Conservation (phyloP, 495 filamentous ascomycete species). For the Massariosphaeria phaeospora region DNA sequence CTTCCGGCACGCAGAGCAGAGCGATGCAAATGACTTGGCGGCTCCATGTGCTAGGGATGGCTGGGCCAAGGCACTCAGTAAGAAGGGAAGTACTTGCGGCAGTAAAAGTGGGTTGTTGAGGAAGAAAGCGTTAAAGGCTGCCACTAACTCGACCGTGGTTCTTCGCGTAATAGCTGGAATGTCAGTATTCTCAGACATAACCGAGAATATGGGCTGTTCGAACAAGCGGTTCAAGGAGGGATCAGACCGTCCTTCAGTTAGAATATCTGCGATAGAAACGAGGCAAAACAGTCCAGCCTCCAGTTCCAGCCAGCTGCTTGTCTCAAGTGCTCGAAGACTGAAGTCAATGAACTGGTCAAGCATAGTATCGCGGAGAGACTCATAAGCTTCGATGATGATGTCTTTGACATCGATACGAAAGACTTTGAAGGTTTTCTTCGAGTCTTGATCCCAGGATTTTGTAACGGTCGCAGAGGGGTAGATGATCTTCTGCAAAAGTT, state of each 20-base stretch:
- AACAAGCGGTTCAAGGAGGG: conserved; percentile 66
- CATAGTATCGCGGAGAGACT: conserved; percentile 61
- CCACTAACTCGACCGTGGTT: conserved; percentile 71
- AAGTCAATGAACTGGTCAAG: conserved; percentile 65
- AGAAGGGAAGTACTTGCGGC: conserved; percentile 69
- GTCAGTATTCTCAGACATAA: conserved; percentile 49
- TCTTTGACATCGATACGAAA: conserved; percentile 80
- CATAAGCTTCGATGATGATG: conserved; percentile 70
- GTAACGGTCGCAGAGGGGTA: conserved; percentile 16
- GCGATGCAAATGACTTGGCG: conserved; percentile 71
- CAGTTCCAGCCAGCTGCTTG: conserved; percentile 65
- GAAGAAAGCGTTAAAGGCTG: conserved; percentile 77
- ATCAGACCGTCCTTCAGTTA: conserved; percentile 51
- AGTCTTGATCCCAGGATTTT: conserved; percentile 62
- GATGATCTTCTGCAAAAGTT: conserved; percentile 59
- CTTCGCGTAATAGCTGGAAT: conserved; percentile 60
- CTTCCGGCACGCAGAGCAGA: conserved; percentile 75
- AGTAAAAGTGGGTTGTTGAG: conserved; percentile 65
- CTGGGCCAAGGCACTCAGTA: conserved; percentile 70
- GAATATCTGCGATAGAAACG: conserved; percentile 61
- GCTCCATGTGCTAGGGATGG: conserved; percentile 61
- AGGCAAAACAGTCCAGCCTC: conserved; percentile 80
- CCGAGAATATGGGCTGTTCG: conserved; percentile 55
- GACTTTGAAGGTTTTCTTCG: conserved; percentile 64
- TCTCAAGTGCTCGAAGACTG: conserved; percentile 54